phyloP scores from a whole-genome alignment of 2,329 filamentous ascomycete genomes.

The Leptosphaerulina australis region DNA sequence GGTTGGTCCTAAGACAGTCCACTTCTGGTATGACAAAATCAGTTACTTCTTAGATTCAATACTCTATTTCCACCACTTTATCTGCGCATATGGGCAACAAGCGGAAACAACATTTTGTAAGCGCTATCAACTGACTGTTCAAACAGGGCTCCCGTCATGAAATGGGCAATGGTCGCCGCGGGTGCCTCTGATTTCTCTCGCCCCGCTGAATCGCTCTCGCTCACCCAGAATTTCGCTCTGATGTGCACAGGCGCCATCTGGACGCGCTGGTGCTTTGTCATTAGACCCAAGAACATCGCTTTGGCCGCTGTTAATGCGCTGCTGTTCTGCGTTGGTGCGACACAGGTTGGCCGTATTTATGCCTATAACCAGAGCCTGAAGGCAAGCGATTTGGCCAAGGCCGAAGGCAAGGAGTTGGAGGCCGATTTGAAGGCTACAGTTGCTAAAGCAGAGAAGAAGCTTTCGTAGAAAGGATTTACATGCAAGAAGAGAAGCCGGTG shows the following conservation, averaged over 20 bases:
- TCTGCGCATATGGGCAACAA: too few species aligned
- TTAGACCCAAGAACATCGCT: constrained; percentile 89
- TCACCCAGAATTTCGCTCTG: constrained; percentile 89
- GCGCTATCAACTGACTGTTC: constrained; percentile 3
- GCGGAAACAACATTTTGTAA: not conserved
- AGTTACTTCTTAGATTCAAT: too few species aligned
- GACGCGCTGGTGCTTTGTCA: constrained; percentile 98
- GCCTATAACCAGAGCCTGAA: constrained; percentile 68
- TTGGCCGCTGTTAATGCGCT: constrained; percentile 98
- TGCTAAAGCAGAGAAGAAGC: constrained; percentile 36
- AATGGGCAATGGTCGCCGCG: constrained; percentile 88
- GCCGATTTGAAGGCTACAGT: constrained; percentile 40
- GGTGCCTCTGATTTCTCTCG: constrained; percentile 90
- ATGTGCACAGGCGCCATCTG: constrained; percentile 93
- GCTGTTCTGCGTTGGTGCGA: constrained; percentile 83
- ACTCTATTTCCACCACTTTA: not conserved
- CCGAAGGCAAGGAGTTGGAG: constrained; percentile 44
- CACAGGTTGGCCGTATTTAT: constrained; percentile 80
- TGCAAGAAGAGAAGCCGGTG: too few species aligned
- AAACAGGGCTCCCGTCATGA: constrained; percentile 89
- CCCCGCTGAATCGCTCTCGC: constrained; percentile 87
- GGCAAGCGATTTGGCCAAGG: constrained; percentile 49
- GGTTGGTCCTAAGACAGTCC: constrained; percentile 74
- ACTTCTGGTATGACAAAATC: constrained; percentile 89
- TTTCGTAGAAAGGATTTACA: constrained; percentile 11